Base-by-base conservation (phyloP, 2,329 filamentous ascomycete genomes). In the Trichoderma cornu-damae region DNA sequence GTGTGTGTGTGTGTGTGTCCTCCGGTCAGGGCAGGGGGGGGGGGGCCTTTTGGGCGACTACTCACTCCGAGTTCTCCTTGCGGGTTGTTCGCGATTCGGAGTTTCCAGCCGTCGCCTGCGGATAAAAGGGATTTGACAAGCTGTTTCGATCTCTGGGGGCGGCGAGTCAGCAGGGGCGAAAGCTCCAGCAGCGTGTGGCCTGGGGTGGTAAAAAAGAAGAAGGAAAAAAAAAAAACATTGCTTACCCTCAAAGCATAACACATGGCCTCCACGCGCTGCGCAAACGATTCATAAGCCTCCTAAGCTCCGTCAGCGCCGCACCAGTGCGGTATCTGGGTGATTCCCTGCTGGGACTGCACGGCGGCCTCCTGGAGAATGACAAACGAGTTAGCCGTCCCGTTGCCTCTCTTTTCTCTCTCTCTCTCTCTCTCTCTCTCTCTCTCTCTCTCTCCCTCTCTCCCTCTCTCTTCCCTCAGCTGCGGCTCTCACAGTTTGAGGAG, bases 301-400 rank as follows among this genome's bases (percentile, higher is more conserved):
- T 66, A 69, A 22, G 61, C 62, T 48, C 66, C 66, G 42, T 68
- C 66, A 48, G 64, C 62, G 57, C 59, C 63, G 56, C 64, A 67
- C 66, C 66, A 68, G 49, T 54, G 56, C 44, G 63, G 59, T 52
- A 65, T 57, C 34, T 61, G 62, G 4, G 64, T 61, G 16, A 58
- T 48, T n/a, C 67, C 67, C 40, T 66, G 63, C 55, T 69, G 67
- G 5, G 66, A 64, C 11, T 58, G n/a, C 5, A 67, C 51, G 9
- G 67, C 65, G 34, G 61, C 52, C 46, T 62, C 44, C 61, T 65
- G 7, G 14, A 16, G 1, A 35, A 4, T 35, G 20, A 38, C 18
- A 57, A 26, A 20, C 24, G 26, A 11, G 26, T 59, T 18, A 57
- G 52, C 18, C 16, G 26, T n/a, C 30, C 6, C 5, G 3, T 35